Base-by-base conservation (phyloP, 2,329 filamentous ascomycete species). In the Mycosphaerella arachidis region DNA sequence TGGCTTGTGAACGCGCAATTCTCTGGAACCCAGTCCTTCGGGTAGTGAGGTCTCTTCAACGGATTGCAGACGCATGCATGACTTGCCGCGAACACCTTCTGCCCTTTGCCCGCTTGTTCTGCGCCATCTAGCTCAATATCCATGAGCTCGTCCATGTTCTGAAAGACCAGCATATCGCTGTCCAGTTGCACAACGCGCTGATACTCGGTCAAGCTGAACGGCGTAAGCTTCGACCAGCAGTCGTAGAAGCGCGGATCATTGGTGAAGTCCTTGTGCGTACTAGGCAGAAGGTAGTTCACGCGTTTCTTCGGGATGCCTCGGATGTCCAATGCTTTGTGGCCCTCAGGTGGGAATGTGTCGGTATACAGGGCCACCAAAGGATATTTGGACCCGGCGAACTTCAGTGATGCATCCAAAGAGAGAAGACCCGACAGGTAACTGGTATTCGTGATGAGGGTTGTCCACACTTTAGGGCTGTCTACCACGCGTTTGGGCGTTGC, bases 121-220 rank as follows among this genome's bases (percentile, higher is more conserved):
- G 83, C 78, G 20, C 77, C 71, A 74, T 93, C 90, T 50, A 95
- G 83, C 62, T 84, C 78, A 53, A 96, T 68, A n/a, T 90, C 85
- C 90, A 96, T 95, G 66, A 96, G 79, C 77, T 95, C 91, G 73
- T 96, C 92, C 90, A 96, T 96, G 75, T 95, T 95, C 69, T 81
- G 81, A 65, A 87, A 76, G 7, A 91, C 86, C 54, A 96, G 77
- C 91, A 96, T 96, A 77, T 96, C 92, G 70, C 87, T 89, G 76
- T 96, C 92, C 57, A 96, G 81, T 76, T 91, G 89, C 37, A 95
- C 89, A 35, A 96, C 84, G 45, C 91, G 84, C 29, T 87, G 81
- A 76, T 92, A 96, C 72, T 92, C 86, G 18, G 81, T 81, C 33
- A 96, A 80, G 24, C 84, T 86, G 73, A 95, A 96, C 6, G 89